phyloP scores from a whole-genome alignment of 2,329 filamentous ascomycete species.

The Colletotrichum trifolii region DNA sequence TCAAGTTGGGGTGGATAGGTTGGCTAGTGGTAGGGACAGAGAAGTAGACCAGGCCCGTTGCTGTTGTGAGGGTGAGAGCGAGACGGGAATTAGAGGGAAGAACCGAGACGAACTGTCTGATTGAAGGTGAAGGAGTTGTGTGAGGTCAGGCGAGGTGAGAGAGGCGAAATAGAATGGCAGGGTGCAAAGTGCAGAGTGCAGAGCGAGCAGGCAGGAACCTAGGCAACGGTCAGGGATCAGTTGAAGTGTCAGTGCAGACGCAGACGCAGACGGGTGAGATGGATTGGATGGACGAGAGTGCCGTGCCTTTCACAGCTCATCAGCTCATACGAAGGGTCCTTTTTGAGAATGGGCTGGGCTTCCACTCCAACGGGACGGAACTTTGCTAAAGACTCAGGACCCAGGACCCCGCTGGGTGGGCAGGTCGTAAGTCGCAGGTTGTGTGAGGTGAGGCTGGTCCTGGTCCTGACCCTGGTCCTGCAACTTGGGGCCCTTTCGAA shows the following conservation, averaged over 20 bases:
- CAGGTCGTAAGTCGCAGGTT: too few species aligned
- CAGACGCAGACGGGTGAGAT: too few species aligned
- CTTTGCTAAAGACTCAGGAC: too few species aligned
- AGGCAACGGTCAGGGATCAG: not conserved
- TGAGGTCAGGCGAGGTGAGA: not conserved
- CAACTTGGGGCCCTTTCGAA: not conserved
- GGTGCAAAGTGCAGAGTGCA: not conserved
- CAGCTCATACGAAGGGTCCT: too few species aligned
- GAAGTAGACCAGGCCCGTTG: not conserved
- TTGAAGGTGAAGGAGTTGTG: constrained; percentile 7
- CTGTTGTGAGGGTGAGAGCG: not conserved
- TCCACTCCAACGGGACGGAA: too few species aligned
- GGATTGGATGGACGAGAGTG: too few species aligned
- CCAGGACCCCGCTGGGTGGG: too few species aligned
- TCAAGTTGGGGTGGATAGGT: too few species aligned
- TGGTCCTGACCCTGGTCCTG: not conserved
- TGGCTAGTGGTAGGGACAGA: too few species aligned
- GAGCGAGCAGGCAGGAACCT: not conserved
- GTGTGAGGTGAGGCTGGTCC: too few species aligned
- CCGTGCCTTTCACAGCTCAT: too few species aligned
- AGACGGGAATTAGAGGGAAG: constrained; percentile 12
- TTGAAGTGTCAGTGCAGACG: not conserved
- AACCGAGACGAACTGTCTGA: constrained; percentile 4
- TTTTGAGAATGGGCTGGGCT: too few species aligned
- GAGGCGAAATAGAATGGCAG: not conserved